Percentiles rank a stretch among this genome's conserved stretches.
These are phyloP conservation scores for Endocalyx cinctus DNA, from an alignment of 2,329 filamentous ascomycete genomes.

Conservation along the genomic window DNA sequence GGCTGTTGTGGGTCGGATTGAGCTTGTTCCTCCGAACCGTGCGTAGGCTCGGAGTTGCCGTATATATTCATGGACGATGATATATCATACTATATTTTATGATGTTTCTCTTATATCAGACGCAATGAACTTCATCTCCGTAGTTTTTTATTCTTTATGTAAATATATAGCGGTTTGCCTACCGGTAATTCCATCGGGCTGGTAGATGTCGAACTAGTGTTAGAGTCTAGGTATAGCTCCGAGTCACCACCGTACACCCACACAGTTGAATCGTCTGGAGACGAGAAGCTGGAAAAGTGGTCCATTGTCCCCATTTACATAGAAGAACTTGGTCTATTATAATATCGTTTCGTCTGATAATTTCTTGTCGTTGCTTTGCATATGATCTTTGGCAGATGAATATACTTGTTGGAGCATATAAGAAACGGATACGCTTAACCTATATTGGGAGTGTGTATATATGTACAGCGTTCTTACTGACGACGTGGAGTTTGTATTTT, in stretches of 20 bases:
- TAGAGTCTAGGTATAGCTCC: constrained; percentile 31
- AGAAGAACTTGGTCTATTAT: too few species aligned
- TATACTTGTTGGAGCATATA: too few species aligned
- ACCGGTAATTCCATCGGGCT: constrained; percentile 34
- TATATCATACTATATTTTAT: constrained; percentile 32
- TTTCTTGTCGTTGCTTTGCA: too few species aligned
- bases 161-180: constrained; percentile 11
- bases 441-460: too few species aligned
- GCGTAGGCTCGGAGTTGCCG: constrained; percentile 16
- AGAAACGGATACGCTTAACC: too few species aligned
- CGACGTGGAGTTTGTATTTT: too few species aligned
- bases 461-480: too few species aligned
- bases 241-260: constrained; percentile 31
- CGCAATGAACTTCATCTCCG: too few species aligned
- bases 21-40: constrained; percentile 17
- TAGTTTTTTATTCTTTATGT: constrained; percentile 8
- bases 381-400: too few species aligned
- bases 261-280: constrained; percentile 26
- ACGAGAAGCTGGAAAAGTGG: constrained; percentile 26
- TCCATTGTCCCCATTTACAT: constrained; percentile 29
- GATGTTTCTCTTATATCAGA: too few species aligned
- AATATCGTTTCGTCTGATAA: too few species aligned
- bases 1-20: constrained; percentile 19
- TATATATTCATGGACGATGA: constrained; percentile 21
- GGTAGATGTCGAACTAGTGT: constrained; percentile 30